These are phyloP conservation scores for Polygonum maritimum DNA, from an alignment of 148 eudicot genomes.

Conservation along the genomic window DNA sequence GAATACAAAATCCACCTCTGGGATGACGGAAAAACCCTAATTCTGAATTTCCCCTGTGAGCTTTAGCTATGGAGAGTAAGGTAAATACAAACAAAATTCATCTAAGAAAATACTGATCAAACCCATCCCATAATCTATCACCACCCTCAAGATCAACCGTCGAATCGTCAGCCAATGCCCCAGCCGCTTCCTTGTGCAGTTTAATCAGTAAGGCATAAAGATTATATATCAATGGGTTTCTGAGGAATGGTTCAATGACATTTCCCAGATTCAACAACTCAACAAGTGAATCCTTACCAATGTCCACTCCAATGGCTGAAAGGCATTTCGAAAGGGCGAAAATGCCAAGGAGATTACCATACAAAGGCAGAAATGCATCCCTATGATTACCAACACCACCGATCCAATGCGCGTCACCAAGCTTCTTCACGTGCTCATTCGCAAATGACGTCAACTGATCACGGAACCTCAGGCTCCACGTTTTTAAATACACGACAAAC, in stretches of 20 bases:
- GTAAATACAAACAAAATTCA: not conserved
- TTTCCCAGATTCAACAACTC: conserved; percentile 52
- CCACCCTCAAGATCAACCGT: conserved; percentile 14
- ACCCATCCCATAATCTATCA: conserved; percentile 49
- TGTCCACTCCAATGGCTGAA: conserved; percentile 21
- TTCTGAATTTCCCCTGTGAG: not conserved
- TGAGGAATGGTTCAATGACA: conserved; percentile 49
- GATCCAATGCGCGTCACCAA: conserved; percentile 54
- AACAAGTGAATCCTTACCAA: conserved; percentile 24
- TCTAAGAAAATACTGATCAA: conserved; percentile 69
- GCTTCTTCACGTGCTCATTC: conserved; percentile 24
- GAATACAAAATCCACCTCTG: not conserved
- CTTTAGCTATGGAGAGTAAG: not conserved
- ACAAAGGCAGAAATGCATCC: conserved; percentile 82
- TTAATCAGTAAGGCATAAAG: conserved; percentile 40
- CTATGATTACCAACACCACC: conserved; percentile 89
- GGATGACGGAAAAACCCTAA: not conserved
- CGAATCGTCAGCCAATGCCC: conserved; percentile 18
- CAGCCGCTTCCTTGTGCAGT: conserved; percentile 38
- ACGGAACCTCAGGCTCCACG: conserved; percentile 57
- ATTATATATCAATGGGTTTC: conserved; percentile 59
- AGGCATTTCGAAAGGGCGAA: conserved; percentile 59
- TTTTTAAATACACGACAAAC: conserved; percentile 19
- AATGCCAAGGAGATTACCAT: conserved; percentile 70
- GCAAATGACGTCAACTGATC: conserved; percentile 43